A percentile compares a stretch with the other conserved stretches of the same genome.
Evolutionary conservation across 1,284 basidiomycete genomes (phyloP).

Genomic region (Cutaneotrichosporon spelunceum): DNA sequence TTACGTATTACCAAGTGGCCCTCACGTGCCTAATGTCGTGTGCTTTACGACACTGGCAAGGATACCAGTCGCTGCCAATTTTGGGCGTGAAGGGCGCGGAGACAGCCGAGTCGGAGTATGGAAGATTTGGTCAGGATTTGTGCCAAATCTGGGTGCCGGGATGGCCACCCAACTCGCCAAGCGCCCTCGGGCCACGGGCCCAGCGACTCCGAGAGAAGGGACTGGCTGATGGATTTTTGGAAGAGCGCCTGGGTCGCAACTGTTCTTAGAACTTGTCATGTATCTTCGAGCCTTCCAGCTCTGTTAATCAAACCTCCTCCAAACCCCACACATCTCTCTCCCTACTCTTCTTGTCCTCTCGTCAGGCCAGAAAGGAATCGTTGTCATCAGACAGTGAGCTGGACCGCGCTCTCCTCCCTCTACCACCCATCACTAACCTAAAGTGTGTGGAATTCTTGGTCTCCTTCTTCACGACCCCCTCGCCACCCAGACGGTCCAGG

Average conservation of each 20-base stretch:
- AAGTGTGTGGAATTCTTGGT: constrained; percentile 83
- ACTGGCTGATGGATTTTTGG: not conserved
- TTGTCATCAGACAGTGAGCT: constrained; percentile 13
- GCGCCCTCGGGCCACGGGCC: not conserved
- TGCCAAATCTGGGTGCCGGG: no score
- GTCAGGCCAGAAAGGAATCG: constrained; percentile 2
- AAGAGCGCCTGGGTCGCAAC: not conserved
- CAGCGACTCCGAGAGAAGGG: not conserved
- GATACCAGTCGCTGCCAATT: not conserved
- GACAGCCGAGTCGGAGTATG: no score
- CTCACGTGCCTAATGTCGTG: not conserved
- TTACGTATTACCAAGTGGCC: not conserved
- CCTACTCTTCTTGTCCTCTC: not conserved
- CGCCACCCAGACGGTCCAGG: constrained; percentile 58
- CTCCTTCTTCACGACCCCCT: constrained; percentile 72
- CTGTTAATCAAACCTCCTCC: constrained; percentile 3
- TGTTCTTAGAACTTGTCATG: constrained; percentile 7
- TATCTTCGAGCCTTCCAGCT: constrained; percentile 5
- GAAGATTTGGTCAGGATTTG: no score
- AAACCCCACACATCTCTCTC: not conserved
- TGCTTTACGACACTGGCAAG: not conserved
- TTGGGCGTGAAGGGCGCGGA: not conserved
- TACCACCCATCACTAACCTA: not conserved
- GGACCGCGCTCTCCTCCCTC: not conserved
- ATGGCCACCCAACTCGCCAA: no score